These are phyloP conservation scores for Otatea glauca DNA, from an alignment of 176 grass and related monocot species.

Conservation along the genomic window DNA sequence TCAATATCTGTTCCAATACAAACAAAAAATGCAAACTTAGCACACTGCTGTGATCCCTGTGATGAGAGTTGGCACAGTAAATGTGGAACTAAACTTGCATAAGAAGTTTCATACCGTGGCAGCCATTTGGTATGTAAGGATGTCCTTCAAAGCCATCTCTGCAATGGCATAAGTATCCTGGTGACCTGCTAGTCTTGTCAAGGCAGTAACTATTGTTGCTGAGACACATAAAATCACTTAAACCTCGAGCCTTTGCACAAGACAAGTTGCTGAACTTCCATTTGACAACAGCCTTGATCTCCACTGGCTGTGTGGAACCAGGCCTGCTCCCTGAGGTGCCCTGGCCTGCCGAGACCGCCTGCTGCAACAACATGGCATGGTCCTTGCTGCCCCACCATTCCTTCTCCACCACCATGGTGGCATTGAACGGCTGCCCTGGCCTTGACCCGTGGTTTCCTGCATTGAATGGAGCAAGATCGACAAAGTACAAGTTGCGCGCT, in stretches of 20 bases:
- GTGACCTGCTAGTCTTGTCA: constrained; percentile 28
- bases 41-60: background rate
- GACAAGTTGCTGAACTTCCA: constrained; percentile 38
- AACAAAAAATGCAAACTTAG: background rate
- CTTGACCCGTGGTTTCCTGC: background rate
- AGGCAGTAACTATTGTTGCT: constrained; percentile 44
- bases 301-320: background rate
- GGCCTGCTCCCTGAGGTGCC: background rate
- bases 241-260: background rate
- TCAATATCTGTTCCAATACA: background rate
- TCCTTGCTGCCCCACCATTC: constrained; percentile 24
- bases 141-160: constrained; percentile 41
- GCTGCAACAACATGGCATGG: constrained; percentile 32
- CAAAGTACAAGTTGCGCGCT: background rate
- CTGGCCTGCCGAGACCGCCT: background rate
- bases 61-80: background rate
- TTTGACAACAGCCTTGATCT: constrained; percentile 23
- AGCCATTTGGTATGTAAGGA: constrained; percentile 48
- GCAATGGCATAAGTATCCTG: constrained; percentile 45
- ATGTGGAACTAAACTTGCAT: background rate
- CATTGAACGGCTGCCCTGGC: background rate
- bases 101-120: constrained; percentile 39
- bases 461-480: constrained; percentile 15
- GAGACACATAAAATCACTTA: constrained; percentile 32
- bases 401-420: constrained; percentile 30